phyloP scores from a whole-genome alignment of 495 filamentous ascomycete genomes.

The Clohesyomyces aquaticus region DNA sequence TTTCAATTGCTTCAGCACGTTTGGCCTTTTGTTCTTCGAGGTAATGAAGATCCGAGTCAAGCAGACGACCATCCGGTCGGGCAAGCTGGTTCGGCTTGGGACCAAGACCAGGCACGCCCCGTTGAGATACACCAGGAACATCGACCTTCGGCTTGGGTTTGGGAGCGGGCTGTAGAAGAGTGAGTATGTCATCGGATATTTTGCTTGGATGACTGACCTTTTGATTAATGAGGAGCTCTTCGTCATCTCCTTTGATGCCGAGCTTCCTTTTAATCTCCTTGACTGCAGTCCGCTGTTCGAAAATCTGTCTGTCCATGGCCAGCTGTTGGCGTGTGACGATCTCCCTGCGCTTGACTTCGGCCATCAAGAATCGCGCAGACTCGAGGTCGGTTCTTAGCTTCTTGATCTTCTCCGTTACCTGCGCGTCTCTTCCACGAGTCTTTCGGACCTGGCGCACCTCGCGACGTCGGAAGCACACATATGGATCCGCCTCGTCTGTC shows the following conservation, averaged over 20 bases:
- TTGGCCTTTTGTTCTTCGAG: slow-evolving; percentile 77
- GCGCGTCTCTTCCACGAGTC: slow-evolving; percentile 89
- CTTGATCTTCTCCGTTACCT: slow-evolving; percentile 92
- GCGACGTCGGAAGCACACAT: slow-evolving; percentile 95
- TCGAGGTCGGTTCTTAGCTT: slow-evolving; percentile 89
- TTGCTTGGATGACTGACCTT: slow-evolving; percentile 62
- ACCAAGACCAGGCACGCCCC: slow-evolving; percentile 30
- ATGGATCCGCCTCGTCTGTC: slow-evolving; percentile 93
- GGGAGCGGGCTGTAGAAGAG: slow-evolving; percentile 41
- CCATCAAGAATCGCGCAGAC: slow-evolving; percentile 78
- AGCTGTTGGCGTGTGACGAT: slow-evolving; percentile 75
- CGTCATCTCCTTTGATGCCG: slow-evolving; percentile 88
- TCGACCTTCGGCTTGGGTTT: slow-evolving; percentile 57
- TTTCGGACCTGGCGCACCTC: slow-evolving; percentile 94
- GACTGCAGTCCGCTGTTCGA: slow-evolving; percentile 75
- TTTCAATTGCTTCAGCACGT: slow-evolving; percentile 76
- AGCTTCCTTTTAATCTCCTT: slow-evolving; percentile 87
- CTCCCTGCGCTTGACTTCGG: slow-evolving; percentile 77
- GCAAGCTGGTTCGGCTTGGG: slow-evolving; percentile 43
- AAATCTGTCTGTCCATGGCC: slow-evolving; percentile 71
- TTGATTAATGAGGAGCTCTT: slow-evolving; percentile 85
- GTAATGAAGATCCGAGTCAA: slow-evolving; percentile 75
- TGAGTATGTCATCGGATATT: slow-evolving; percentile 7
- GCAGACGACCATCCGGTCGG: slow-evolving; percentile 69
- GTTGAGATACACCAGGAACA: slow-evolving; percentile 56